Evolutionary conservation across 139 green algal species (phyloP).

Genomic region (Yamagishiella unicocca): DNA sequence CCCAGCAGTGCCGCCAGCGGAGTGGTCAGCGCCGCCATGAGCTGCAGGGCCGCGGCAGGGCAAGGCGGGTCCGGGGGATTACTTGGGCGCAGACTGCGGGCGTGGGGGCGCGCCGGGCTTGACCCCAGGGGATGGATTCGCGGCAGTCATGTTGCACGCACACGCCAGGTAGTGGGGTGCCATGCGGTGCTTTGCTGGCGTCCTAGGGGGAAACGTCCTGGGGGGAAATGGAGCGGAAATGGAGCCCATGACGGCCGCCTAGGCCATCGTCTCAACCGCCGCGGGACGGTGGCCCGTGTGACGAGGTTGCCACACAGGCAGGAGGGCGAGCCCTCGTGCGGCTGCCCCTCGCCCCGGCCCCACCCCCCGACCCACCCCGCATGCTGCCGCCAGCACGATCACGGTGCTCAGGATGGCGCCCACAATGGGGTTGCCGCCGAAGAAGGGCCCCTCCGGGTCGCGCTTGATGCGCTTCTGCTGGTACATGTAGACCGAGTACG

Average conservation of each 20-base stretch:
- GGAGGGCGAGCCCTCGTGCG: background rate
- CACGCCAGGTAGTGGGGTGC: too few relatives aligned
- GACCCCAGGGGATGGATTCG: too few relatives aligned
- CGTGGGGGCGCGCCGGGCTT: too few relatives aligned
- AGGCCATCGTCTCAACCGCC: too few relatives aligned
- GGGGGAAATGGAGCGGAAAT: too few relatives aligned
- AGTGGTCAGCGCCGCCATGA: conserved; percentile 65
- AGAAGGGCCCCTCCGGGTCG: conserved; percentile 79
- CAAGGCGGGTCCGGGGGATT: too few relatives aligned
- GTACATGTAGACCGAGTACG: conserved; percentile 71
- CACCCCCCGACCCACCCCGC: conserved; percentile 55
- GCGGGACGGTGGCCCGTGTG: too few relatives aligned
- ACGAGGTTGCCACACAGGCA: background rate
- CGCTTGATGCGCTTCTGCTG: conserved; percentile 64
- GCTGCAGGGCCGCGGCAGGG: conserved; percentile 35
- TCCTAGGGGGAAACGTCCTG: too few relatives aligned
- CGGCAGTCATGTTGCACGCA: too few relatives aligned
- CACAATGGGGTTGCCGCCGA: conserved; percentile 79
- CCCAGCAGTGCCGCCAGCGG: conserved; percentile 58
- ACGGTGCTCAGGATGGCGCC: conserved; percentile 76
- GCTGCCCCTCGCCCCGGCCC: background rate
- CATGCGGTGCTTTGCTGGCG: too few relatives aligned
- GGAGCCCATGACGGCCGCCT: too few relatives aligned
- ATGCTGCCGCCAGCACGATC: conserved; percentile 65
- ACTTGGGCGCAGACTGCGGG: too few relatives aligned